Evolutionary conservation across 495 filamentous ascomycete species (phyloP).

Genomic region (Articulospora tetracladia): DNA sequence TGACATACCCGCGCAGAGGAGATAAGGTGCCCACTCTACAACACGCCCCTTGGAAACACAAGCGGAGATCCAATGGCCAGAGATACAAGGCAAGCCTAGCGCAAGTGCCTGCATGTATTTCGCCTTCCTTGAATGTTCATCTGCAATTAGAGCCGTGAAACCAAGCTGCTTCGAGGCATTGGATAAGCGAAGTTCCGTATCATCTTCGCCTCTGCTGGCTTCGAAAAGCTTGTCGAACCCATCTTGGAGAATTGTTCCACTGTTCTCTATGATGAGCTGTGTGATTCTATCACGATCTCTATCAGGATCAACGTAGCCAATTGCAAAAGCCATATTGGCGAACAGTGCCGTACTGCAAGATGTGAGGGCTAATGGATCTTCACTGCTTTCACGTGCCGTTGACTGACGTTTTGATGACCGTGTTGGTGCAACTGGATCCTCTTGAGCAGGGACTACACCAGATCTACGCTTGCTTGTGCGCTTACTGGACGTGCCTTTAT

Average conservation of each 20-base stretch:
- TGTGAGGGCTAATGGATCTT: constrained; percentile 12
- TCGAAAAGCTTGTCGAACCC: constrained; percentile 86
- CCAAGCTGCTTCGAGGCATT: constrained; percentile 51
- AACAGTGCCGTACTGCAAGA: constrained; percentile 9
- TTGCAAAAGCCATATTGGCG: constrained; percentile 24
- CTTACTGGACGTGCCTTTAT: background rate
- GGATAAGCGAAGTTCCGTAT: constrained; percentile 28
- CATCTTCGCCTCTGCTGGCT: constrained; percentile 8
- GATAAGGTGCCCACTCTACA: constrained; percentile 74
- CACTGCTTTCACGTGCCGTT: constrained; percentile 4
- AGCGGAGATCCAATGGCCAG: constrained; percentile 73
- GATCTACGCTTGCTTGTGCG: constrained; percentile 12
- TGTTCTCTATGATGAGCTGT: constrained; percentile 46
- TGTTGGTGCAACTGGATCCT: background rate
- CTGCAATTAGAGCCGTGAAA: constrained; percentile 82
- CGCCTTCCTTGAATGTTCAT: constrained; percentile 78
- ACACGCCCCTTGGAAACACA: constrained; percentile 57
- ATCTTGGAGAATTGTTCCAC: constrained; percentile 65
- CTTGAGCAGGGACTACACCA: background rate
- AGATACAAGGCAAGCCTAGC: constrained; percentile 80
- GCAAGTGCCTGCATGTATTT: constrained; percentile 97
- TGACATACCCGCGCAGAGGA: constrained; percentile 83
- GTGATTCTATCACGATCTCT: constrained; percentile 17
- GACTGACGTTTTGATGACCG: constrained; percentile 19
- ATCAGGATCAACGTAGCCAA: constrained; percentile 21